Evolutionary conservation across 805 yeast species (phyloP), one percentile per base, ranked within the genome.

Genomic region (Saturnispora bothae): DNA sequence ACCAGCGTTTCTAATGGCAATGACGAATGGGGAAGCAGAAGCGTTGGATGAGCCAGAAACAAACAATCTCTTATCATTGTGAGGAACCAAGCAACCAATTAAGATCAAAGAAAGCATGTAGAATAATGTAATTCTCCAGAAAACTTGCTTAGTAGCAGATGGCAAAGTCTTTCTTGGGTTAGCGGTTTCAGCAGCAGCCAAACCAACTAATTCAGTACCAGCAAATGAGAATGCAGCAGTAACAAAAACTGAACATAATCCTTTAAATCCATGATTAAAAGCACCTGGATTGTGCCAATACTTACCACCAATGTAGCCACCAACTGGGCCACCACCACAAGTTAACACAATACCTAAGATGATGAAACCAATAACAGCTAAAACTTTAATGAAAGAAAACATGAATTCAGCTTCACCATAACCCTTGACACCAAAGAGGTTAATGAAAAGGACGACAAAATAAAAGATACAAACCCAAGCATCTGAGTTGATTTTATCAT

Each of bases 1-100:
- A 48, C 80, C 78, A 21, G 73, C 81, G 38, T 67, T 61, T 22
- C 67, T 62, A 40, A 79, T 72, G 29, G 88, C 85, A 57, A 80
- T 68, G 47, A 80, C 88, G 53, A 79, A 80, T 19, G 89, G 89
- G 14, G 88, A 80, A 21, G 83, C 78, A 21, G 76, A 59, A 30
- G 74, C 69, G 46, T 74, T 73, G 18, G 60, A 62, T 28, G 69
- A 65, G 9, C 66, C 53, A 1, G 69, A 48, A 34, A 73, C 74
- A 44, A 75, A 57, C 25, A 64, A 48, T 46, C 69, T 59, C 2
- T 60, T 56, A 43, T 69, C 64, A 51, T 66, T 60, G 54, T 67
- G 69, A 32, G 83, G 83, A 31, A 75, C 78, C 17, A 71, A 59
- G 41, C 73, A 63, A 31, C 78, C 76, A 39, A 49, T 33, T 49